Base-by-base conservation (phyloP, 257 asterid genomes). In the Jasminum sambac region DNA sequence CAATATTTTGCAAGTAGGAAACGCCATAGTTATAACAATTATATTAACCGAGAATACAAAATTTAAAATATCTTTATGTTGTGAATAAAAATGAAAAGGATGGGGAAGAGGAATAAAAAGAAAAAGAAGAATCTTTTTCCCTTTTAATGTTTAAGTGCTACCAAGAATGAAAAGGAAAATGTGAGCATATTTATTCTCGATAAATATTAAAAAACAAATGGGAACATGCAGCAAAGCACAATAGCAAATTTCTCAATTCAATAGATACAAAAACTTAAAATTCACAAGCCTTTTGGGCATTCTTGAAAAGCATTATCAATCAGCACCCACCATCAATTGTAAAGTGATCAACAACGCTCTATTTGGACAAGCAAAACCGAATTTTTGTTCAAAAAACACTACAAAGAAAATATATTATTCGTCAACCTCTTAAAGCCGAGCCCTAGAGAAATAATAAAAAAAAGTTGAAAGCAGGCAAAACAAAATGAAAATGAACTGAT, bases 361-460 rank as follows among this genome's bases (percentile, higher is more conserved):
- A 21, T 13, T 48, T 16, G 43, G 64, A 57, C 21, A 23, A 14
- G 7, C 16, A 66, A 7, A 66, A 74, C 36, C 36, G 12, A 66
- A 36, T 72, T 50, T 26, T 42, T 19, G 59, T 24, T 24, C 60
- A 67, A 43, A 60, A 21, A 21, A 13, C 37, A 68, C 52, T 40
- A 72, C n/a, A 67, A 60, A 52, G 62, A 60, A 2, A 52, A 48
- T 65, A 64, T 42, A 21, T n/a, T 25, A 10, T 38, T 5, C n/a
- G 48, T 24, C 14, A 3, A 26, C 10, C 5, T 48, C 24, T 41
- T 19, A 59, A n/a, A n/a, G n/a, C n/a, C 64, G 67, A 73, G 67
- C 74, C 77, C 79, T 66, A 65, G 48, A 64, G 41, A 76, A 57
- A 68, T 60, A 34, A 38, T 58, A 52, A 63, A 55, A 5, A 40